These are phyloP conservation scores for Tricholoma terreum DNA, from an alignment of 768 basidiomycete species.

Conservation along the genomic window DNA sequence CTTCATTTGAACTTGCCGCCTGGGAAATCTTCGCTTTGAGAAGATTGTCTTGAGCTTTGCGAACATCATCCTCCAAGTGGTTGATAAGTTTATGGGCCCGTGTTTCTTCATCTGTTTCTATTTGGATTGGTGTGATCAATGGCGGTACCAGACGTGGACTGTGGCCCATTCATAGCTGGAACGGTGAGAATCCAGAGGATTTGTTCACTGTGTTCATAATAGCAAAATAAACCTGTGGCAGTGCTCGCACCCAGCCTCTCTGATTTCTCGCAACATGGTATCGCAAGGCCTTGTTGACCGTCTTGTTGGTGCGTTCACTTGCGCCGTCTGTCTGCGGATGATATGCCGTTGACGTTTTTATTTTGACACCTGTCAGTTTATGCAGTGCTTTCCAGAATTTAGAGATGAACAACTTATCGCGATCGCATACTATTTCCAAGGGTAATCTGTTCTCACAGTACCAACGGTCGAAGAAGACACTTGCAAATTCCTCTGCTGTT, in stretches of 20 bases:
- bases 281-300: constrained; percentile 16
- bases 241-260: constrained; percentile 18
- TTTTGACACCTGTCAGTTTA: constrained; percentile 19
- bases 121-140: constrained; percentile 4
- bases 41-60: constrained; percentile 13
- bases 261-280: constrained; percentile 23
- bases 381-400: constrained; percentile 26
- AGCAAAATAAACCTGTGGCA: not conserved
- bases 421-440: constrained; percentile 25
- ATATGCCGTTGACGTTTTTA: constrained; percentile 28
- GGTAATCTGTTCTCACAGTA: constrained; percentile 32
- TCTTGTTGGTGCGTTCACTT: constrained; percentile 5
- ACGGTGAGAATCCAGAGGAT: constrained; percentile 20
- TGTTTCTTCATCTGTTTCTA: not conserved
- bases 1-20: not conserved
- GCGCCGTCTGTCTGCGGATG: no score
- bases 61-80: not conserved
- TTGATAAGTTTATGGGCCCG: constrained; percentile 4
- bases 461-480: constrained; percentile 24
- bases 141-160: constrained; percentile 20
- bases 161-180: constrained; percentile 5
- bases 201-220: constrained; percentile 30
- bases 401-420: constrained; percentile 31
- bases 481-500: constrained; percentile 21
- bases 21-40: not conserved